A percentile compares a stretch with the other conserved stretches of the same genome.
Evolutionary conservation across 345 rosid species (phyloP).

Genomic region (Gossypium anomalum): DNA sequence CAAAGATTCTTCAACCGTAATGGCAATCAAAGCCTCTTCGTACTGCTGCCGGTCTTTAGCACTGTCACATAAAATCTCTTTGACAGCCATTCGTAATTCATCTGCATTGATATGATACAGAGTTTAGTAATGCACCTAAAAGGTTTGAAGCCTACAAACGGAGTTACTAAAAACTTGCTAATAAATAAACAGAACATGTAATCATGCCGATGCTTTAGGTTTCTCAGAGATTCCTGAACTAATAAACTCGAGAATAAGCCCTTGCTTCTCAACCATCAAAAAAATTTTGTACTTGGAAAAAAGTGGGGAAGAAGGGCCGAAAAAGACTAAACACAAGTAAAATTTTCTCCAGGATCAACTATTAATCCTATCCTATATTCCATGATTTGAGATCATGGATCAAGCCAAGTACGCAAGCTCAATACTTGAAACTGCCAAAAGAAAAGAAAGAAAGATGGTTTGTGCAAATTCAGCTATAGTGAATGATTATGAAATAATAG

Average conservation of each 20-base stretch:
- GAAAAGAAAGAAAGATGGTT: background rate
- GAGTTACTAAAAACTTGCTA: background rate
- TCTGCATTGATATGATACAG: conserved; percentile 36
- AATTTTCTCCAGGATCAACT: background rate
- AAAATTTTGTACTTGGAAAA: background rate
- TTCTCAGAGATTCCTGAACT: background rate
- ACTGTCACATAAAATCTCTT: conserved; percentile 71
- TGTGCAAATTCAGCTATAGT: background rate
- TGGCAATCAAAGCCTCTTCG: conserved; percentile 74
- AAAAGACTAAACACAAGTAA: background rate
- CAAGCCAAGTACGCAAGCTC: background rate
- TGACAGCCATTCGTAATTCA: conserved; percentile 82
- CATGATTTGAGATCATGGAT: background rate
- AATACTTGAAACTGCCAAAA: background rate
- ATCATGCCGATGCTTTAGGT: background rate
- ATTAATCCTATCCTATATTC: background rate
- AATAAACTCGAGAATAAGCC: background rate
- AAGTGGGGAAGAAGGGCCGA: background rate
- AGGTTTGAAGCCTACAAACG: background rate
- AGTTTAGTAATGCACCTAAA: conserved; percentile 6
- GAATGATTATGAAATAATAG: background rate
- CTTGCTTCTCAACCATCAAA: background rate
- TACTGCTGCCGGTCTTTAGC: conserved; percentile 51
- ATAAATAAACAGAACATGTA: background rate
- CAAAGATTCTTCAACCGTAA: conserved; percentile 76